Percentiles rank a stretch among this genome's conserved stretches.
These are phyloP conservation scores for Fusarium subglutinans DNA, from an alignment of 2,329 filamentous ascomycete genomes.

Conservation along the genomic window DNA sequence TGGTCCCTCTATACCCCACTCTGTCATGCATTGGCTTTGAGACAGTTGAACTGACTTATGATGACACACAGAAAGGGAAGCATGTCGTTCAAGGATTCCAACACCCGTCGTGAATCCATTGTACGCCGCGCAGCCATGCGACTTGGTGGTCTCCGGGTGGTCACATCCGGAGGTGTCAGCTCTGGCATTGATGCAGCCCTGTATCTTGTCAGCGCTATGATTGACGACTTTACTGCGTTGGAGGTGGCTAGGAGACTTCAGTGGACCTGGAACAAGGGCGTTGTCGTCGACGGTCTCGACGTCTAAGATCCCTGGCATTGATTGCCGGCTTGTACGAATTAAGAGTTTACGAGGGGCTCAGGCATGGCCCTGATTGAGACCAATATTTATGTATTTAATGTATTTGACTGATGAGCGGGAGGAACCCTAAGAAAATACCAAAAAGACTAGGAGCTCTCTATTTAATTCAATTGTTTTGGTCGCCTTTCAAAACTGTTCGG, in stretches of 20 bases:
- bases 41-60: slow-evolving; percentile 37
- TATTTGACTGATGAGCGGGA: slow-evolving; percentile 39
- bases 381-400: slow-evolving; percentile 40
- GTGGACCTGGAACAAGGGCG: slow-evolving; percentile 86
- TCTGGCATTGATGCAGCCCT: slow-evolving; percentile 84
- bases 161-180: slow-evolving; percentile 82
- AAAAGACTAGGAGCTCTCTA: slow-evolving; percentile 44
- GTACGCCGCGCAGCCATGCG: slow-evolving; percentile 80
- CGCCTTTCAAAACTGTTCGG: slow-evolving; percentile 3
- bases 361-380: slow-evolving; percentile 36
- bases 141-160: slow-evolving; percentile 74
- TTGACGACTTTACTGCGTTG: slow-evolving; percentile 78
- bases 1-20: slow-evolving; percentile 36
- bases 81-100: slow-evolving; percentile 80
- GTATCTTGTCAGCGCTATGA: slow-evolving; percentile 86
- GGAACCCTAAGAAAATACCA: slow-evolving; percentile 43
- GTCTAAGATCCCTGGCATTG: slow-evolving; percentile 63
- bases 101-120: slow-evolving; percentile 80
- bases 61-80: slow-evolving; percentile 74
- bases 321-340: slow-evolving; percentile 43
- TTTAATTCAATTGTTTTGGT: slow-evolving; percentile 37
- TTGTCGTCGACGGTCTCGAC: slow-evolving; percentile 85
- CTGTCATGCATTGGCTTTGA: slow-evolving; percentile 34
- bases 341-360: slow-evolving; percentile 35
- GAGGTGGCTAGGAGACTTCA: slow-evolving; percentile 81